Percentiles rank a stretch among this genome's conserved stretches.
Conservation (phyloP, 805 yeast species). For the Torulaspora franciscae region DNA sequence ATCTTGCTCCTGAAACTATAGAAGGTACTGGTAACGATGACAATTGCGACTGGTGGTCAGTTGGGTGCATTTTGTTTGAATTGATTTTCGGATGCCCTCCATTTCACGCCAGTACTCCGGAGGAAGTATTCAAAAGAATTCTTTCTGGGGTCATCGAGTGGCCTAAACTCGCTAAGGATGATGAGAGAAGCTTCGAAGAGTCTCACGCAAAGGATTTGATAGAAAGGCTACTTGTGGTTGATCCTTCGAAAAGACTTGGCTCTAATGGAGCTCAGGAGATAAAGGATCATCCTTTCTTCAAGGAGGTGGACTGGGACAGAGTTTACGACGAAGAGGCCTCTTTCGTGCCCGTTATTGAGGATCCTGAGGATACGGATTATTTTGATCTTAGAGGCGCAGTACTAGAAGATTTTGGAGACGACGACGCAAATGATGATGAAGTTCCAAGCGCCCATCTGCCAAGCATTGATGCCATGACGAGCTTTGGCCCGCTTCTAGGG, state of each 20-base stretch:
- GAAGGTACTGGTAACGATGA: conserved; percentile 77
- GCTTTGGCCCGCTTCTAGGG: conserved; percentile 35
- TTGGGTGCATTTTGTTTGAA: conserved; percentile 93
- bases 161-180: conserved; percentile 60
- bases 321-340: conserved; percentile 70
- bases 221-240: conserved; percentile 51
- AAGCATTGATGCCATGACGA: conserved; percentile 35
- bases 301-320: conserved; percentile 65
- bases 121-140: conserved; percentile 76
- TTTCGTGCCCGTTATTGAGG: conserved; percentile 71
- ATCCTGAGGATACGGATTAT: conserved; percentile 86
- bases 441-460: conserved; percentile 3
- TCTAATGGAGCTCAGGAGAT: conserved; percentile 75
- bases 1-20: conserved; percentile 94
- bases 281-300: conserved; percentile 71
- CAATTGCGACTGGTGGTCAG: conserved; percentile 83
- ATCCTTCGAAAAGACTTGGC: conserved; percentile 70
- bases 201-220: conserved; percentile 74
- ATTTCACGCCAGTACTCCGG: conserved; percentile 77
- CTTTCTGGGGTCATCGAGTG: conserved; percentile 70
- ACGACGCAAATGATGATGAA: conserved; percentile 11
- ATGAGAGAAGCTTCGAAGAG: conserved; percentile 52
- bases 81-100: conserved; percentile 93
- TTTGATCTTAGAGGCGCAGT: conserved; percentile 89
- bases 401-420: conserved; percentile 39